phyloP scores from a whole-genome alignment of 2,329 filamentous ascomycete species.

The Talaromyces verruculosus region DNA sequence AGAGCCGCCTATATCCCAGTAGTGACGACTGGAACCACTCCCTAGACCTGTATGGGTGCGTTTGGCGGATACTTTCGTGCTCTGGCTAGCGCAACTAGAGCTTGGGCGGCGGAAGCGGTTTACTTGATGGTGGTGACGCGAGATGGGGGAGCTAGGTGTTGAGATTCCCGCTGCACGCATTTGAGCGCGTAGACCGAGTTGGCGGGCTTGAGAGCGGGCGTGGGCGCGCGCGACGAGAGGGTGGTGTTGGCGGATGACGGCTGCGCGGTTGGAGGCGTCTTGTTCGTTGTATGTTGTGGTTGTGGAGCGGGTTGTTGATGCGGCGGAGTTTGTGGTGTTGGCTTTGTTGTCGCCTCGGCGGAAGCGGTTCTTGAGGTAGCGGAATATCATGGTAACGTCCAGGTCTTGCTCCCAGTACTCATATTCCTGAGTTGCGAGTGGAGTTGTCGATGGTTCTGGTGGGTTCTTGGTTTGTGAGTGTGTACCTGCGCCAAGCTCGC shows the following conservation, averaged over 20 bases:
- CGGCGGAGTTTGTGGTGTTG: constrained; percentile 43
- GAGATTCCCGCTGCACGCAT: constrained; percentile 23
- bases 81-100: constrained; percentile 83
- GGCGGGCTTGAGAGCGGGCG: constrained; percentile 48
- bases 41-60: constrained; percentile 52
- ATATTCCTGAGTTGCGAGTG: constrained; percentile 48
- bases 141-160: constrained; percentile 33
- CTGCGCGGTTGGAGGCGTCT: constrained; percentile 72
- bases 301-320: constrained; percentile 28
- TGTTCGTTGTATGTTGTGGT: constrained; percentile 40
- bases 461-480: constrained; percentile 46
- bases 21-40: constrained; percentile 74
- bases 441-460: constrained; percentile 38
- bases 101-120: constrained; percentile 49
- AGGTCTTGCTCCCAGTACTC: constrained; percentile 94
- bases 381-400: constrained; percentile 88
- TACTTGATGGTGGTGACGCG: constrained; percentile 31
- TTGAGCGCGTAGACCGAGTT: constrained; percentile 34
- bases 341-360: constrained; percentile 51
- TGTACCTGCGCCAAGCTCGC: constrained; percentile 50
- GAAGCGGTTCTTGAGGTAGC: constrained; percentile 77
- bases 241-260: constrained; percentile 83
- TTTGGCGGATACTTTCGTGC: constrained; percentile 70
- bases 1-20: constrained; percentile 86
- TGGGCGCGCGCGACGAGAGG: constrained; percentile 69